Evolutionary conservation across 2,329 filamentous ascomycete genomes (phyloP).

Genomic region (Gyromitra esculenta): DNA sequence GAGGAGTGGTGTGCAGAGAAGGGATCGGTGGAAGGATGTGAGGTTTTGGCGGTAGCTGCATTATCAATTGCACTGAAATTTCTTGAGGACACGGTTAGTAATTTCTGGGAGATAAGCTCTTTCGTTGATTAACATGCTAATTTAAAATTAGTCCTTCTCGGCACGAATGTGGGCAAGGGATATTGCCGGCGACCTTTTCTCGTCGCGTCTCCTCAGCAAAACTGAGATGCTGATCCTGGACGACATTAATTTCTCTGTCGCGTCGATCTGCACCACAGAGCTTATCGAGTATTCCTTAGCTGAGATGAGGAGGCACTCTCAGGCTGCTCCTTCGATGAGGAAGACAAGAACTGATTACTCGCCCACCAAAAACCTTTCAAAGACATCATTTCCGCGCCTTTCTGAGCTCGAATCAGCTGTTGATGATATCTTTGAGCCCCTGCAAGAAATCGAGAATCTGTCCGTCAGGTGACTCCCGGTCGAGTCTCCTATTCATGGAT

Average conservation of each 20-base stretch:
- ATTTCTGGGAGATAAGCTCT: background rate
- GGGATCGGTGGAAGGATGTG: constrained; percentile 66
- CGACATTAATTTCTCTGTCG: constrained; percentile 71
- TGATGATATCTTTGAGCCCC: constrained; percentile 34
- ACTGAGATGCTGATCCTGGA: constrained; percentile 73
- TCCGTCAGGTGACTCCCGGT: constrained; percentile 33
- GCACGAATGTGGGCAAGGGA: constrained; percentile 66
- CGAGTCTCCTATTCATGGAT: constrained; percentile 7
- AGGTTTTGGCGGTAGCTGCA: constrained; percentile 71
- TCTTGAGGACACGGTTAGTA: constrained; percentile 67
- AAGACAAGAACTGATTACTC: constrained; percentile 28
- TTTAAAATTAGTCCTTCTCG: constrained; percentile 61
- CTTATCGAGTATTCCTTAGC: constrained; percentile 70
- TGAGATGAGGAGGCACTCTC: constrained; percentile 68
- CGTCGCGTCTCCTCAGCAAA: constrained; percentile 70
- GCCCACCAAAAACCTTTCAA: constrained; percentile 38
- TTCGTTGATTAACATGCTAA: constrained; percentile 28
- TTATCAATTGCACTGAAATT: constrained; percentile 74
- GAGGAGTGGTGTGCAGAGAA: constrained; percentile 67
- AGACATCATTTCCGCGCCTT: constrained; percentile 44
- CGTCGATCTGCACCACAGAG: constrained; percentile 69
- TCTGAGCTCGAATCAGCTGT: constrained; percentile 35
- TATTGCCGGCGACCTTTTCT: constrained; percentile 70
- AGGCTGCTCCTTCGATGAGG: constrained; percentile 28
- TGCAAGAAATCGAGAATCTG: constrained; percentile 22